These are phyloP conservation scores for Scleroderma citrinum DNA, from an alignment of 768 basidiomycete genomes.

Conservation along the genomic window DNA sequence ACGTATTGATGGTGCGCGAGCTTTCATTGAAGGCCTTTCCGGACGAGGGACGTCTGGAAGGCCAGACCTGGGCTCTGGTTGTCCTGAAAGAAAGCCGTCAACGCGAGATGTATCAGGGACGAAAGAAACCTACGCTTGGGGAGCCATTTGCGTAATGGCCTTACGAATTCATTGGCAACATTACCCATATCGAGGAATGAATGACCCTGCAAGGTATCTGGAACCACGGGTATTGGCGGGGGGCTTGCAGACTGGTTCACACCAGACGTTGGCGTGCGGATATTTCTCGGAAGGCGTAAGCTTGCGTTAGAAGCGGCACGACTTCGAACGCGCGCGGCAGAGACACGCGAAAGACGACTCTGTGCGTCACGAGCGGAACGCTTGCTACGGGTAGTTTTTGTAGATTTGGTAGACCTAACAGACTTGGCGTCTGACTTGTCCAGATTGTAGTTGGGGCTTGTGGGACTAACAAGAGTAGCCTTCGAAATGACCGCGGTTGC, in stretches of 20 bases:
- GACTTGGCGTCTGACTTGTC: conserved; percentile 19
- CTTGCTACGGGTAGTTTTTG: conserved; percentile 17
- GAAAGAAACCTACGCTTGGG: conserved; percentile 11
- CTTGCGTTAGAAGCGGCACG: conserved; percentile 60
- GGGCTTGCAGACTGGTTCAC: conserved; percentile 27
- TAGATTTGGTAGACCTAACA: conserved; percentile 17
- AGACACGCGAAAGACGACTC: conserved; percentile 40
- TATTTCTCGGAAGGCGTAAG: conserved; percentile 48
- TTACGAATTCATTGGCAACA: conserved; percentile 28
- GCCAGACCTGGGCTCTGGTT: conserved; percentile 8
- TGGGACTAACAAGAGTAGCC: conserved; percentile 26
- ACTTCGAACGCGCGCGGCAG: conserved; percentile 62
- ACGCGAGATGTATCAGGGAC: not conserved
- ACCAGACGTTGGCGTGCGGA: conserved; percentile 28
- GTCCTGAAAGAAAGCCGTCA: conserved; percentile 5
- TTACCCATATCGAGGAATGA: conserved; percentile 33
- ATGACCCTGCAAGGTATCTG: conserved; percentile 10
- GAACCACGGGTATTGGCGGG: conserved; percentile 25
- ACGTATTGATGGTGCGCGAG: conserved; percentile 3
- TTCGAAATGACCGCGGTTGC: conserved; percentile 33
- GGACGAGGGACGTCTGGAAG: conserved; percentile 20
- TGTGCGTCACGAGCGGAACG: conserved; percentile 15
- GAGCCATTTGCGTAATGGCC: conserved; percentile 13
- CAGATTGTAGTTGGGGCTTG: not conserved
- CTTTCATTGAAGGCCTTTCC: conserved; percentile 9